Base-by-base conservation (phyloP, 2,329 filamentous ascomycete genomes). In the Penicillium sp. region DNA sequence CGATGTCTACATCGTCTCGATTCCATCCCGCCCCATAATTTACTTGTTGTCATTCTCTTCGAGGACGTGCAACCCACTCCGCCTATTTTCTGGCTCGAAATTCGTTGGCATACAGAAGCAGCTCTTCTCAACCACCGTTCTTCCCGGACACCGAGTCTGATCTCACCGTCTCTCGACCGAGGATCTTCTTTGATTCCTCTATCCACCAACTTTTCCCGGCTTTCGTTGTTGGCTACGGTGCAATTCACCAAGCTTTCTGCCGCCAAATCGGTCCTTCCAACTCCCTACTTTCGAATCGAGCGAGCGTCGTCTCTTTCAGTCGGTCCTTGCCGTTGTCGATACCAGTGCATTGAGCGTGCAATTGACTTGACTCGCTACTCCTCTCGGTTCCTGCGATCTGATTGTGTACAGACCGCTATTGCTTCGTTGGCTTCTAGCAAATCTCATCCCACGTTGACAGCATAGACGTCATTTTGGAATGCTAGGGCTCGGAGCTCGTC, bases 1-100 rank as follows among this genome's bases (percentile, higher is more conserved):
- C 71, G 70, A 69, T 74, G 65, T 58, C 62, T 64, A 69, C 65
- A 67, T 68, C 67, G 63, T 62, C 39, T 42, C 57, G 60, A 49
- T 64, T 67, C 64, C 61, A 67, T 71, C 66, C 62, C 65, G 69
- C 39, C 39, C 39, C 19, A 13, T 42, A 64, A 51, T 58, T 53
- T 56, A 63, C 56, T 59, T 46, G 60, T 63, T 68, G 63, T 66
- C 66, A 67, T 64, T 69, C 68, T 70, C 69, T 72, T 64, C 61
- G 61, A 47, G 61, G 54, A 58, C 57, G 48, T 57, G 50, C 60
- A 61, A 62, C 62, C 37, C 35, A 21, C 29, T 49, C 35, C 42
- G 31, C 42, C 46, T 49, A 43, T 57, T 47, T 59, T 51, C 51
- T 43, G 31, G 52, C 48, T 50, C 23, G 33, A 53, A 57, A 27